Evolutionary conservation across 768 basidiomycete species (phyloP), one percentile per base, ranked within the genome.

Genomic region (Hygrophorus russula): DNA sequence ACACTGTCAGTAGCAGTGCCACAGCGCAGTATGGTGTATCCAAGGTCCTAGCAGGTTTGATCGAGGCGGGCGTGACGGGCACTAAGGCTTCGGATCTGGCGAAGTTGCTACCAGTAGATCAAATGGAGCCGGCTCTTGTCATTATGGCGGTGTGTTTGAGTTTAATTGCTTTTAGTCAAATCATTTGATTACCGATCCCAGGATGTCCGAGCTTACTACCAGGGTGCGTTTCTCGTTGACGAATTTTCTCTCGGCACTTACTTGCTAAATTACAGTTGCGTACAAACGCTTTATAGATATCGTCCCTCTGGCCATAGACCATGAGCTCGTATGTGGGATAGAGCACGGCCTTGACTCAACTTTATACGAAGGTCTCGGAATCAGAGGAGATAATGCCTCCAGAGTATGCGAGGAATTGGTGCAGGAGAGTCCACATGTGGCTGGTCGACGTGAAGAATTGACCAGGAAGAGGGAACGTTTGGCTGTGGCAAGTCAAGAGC

Each of bases 171-270:
- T 24, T 7, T n/a, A n/a, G n/a, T 7, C 24, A 3, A 3, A 24
- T 24, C 24, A 24, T 24, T 7, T 24, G 24, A 24, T 24, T 7
- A 24, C 24, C 24, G 24, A 24, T 24, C 24, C 24, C 7, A 24
- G 0, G 71, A 76, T 44, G 79, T 83, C 1, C 66, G 80, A 4
- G 82, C 78, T 0, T 84, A 85, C 49, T 85, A 84, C 56, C 79
- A 84, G 67, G 82, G 84, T 81, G 51, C 6, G 51, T 45, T n/a
- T 24, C 36, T n/a, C 35, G 9, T 30, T 29, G 20, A 32, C n/a
- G 28, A 20, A 17, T 19, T 36, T 12, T 38, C 17, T 24, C 20
- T 24, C 19, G 49, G 37, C 48, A 44, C 36, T 40, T 34, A 13
- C 40, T 36, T 33, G 29, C 12, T 32, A 18, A 46, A 24, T 6